A percentile compares a stretch with the other conserved stretches of the same genome.
Evolutionary conservation across 1,139 yeast species (phyloP).

Genomic region (Kodamaea fungicola): DNA sequence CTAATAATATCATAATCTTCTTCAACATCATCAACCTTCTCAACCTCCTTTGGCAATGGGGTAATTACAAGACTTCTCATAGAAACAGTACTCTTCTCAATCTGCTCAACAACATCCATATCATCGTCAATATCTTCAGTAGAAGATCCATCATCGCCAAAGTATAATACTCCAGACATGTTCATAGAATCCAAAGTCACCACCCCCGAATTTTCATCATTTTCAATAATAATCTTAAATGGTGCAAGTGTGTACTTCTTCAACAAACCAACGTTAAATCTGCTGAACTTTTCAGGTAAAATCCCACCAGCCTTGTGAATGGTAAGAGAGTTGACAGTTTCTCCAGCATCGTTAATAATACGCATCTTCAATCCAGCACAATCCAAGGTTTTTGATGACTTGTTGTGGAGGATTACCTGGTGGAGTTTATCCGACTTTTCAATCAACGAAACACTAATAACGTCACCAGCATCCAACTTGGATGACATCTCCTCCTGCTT

Average conservation of each 20-base stretch:
- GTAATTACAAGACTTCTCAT: conserved; percentile 35
- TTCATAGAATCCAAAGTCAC: conserved; percentile 25
- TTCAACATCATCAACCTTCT: conserved; percentile 11
- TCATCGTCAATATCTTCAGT: conserved; percentile 6
- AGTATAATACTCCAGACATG: conserved; percentile 18
- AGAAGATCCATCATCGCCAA: conserved; percentile 3
- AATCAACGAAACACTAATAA: conserved; percentile 22
- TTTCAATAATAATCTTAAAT: conserved; percentile 27
- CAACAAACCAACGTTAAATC: conserved; percentile 32
- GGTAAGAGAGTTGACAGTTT: conserved; percentile 23
- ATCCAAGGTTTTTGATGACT: conserved; percentile 23
- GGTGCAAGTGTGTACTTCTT: conserved; percentile 36
- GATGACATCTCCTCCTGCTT: neutral
- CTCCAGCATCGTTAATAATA: conserved; percentile 30
- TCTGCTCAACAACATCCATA: neutral
- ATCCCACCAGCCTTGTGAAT: conserved; percentile 33
- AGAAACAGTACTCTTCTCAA: conserved; percentile 9
- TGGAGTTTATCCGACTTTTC: conserved; percentile 33
- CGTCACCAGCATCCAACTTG: conserved; percentile 5
- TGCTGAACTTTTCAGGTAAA: conserved; percentile 27
- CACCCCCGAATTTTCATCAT: conserved; percentile 19
- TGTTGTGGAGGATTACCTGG: conserved; percentile 32
- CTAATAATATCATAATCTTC: conserved; percentile 37
- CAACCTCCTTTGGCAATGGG: conserved; percentile 29
- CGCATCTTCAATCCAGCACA: conserved; percentile 31